Evolutionary conservation across 2,329 filamentous ascomycete genomes (phyloP).

Genomic region (Microdochium nivale): DNA sequence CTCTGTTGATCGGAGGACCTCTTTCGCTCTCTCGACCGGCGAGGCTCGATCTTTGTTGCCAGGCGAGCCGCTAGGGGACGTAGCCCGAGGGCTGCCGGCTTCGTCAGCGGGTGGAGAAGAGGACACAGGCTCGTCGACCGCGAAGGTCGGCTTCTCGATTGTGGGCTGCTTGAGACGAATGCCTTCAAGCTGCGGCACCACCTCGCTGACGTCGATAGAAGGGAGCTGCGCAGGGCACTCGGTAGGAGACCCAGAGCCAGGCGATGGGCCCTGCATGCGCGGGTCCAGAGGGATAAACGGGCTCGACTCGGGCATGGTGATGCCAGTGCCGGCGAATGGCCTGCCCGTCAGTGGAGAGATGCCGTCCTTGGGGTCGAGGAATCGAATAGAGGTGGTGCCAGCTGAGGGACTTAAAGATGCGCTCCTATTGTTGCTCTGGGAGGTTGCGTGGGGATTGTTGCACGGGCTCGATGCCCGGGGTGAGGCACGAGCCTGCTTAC

Average conservation of each 20-base stretch:
- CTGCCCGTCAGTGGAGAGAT: conserved; percentile 11
- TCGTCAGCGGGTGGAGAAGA: conserved; percentile 7
- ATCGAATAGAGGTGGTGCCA: conserved; percentile 7
- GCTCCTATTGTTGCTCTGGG: conserved; percentile 5
- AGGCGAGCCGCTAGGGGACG: conserved; percentile 8
- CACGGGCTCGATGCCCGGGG: neutral
- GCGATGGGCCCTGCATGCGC: conserved; percentile 31
- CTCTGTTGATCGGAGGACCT: conserved; percentile 38
- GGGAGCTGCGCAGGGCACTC: conserved; percentile 26
- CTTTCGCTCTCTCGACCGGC: conserved; percentile 33
- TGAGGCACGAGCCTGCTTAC: conserved; percentile 1
- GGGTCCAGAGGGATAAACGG: conserved; percentile 32
- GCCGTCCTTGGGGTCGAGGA: conserved; percentile 10
- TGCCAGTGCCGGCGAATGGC: conserved; percentile 11
- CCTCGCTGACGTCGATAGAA: conserved; percentile 48
- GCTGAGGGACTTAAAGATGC: conserved; percentile 9
- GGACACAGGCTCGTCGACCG: conserved; percentile 18
- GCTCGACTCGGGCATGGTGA: conserved; percentile 24
- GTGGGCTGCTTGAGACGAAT: conserved; percentile 47
- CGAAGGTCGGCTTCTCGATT: conserved; percentile 43
- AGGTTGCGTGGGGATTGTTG: neutral
- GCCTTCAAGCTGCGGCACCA: conserved; percentile 51
- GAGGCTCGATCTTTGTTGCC: conserved; percentile 7
- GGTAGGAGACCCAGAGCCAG: conserved; percentile 9
- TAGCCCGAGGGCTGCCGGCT: conserved; percentile 2